These are phyloP conservation scores for Trichoderma citrinoviride DNA, from an alignment of 2,329 filamentous ascomycete genomes.

Conservation along the genomic window DNA sequence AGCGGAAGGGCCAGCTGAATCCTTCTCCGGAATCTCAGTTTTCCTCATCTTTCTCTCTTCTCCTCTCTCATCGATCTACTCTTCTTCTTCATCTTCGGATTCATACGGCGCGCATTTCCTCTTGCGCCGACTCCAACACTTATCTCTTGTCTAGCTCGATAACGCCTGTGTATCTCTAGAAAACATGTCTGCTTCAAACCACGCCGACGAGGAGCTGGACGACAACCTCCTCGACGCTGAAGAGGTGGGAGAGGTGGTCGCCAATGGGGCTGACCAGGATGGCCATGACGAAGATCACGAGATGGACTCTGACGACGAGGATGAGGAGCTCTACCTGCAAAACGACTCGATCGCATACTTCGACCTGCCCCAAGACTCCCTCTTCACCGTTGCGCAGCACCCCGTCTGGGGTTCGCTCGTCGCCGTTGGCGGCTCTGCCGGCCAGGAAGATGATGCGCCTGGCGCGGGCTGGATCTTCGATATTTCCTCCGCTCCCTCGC, in stretches of 20 bases:
- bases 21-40: not conserved
- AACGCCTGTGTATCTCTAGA: not conserved
- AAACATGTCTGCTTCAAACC: slow-evolving; percentile 35
- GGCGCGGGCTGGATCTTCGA: slow-evolving; percentile 88
- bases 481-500: slow-evolving; percentile 58
- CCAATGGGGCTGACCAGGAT: slow-evolving; percentile 57
- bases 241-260: slow-evolving; percentile 75
- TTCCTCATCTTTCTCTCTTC: not conserved
- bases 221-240: slow-evolving; percentile 69
- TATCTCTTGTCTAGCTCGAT: not conserved
- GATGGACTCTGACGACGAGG: slow-evolving; percentile 75
- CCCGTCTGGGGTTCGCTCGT: slow-evolving; percentile 74
- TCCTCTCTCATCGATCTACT: not conserved
- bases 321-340: slow-evolving; percentile 73
- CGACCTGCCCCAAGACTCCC: slow-evolving; percentile 82
- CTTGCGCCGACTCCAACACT: not conserved
- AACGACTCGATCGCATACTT: slow-evolving; percentile 96
- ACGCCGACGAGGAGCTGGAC: slow-evolving; percentile 30
- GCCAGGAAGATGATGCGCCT: slow-evolving; percentile 55
- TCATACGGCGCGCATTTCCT: not conserved
- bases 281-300: slow-evolving; percentile 40
- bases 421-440: slow-evolving; percentile 77
- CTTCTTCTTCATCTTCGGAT: not conserved
- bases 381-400: slow-evolving; percentile 94
- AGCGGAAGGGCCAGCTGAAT: not conserved